phyloP scores from a whole-genome alignment of 768 basidiomycete genomes.

The Crepidotus variabilis region DNA sequence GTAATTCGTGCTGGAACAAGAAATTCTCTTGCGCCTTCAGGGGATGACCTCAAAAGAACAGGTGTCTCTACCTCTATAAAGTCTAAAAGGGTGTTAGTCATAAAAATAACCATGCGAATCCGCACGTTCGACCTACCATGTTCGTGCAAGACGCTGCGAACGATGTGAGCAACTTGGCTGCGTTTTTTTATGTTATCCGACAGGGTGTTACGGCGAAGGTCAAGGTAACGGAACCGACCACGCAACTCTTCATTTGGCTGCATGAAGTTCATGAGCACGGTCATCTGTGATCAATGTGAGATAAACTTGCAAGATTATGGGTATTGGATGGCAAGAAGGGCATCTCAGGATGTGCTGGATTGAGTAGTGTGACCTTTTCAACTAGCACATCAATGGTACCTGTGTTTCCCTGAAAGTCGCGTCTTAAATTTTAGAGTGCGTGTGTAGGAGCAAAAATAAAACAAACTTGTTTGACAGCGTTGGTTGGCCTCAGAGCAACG shows the following conservation, averaged over 20 bases:
- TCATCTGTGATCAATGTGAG: slow-evolving; percentile 9
- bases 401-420: slow-evolving; percentile 44
- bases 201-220: slow-evolving; percentile 74
- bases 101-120: slow-evolving; percentile 4
- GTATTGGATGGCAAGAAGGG: slow-evolving; percentile 86
- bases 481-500: slow-evolving; percentile 60
- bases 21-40: slow-evolving; percentile 93
- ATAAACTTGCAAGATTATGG: slow-evolving; percentile 62
- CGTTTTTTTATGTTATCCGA: slow-evolving; percentile 79
- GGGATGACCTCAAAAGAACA: slow-evolving; percentile 83
- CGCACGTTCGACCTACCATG: slow-evolving; percentile 43
- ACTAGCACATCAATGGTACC: slow-evolving; percentile 84
- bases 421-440: not conserved
- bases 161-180: slow-evolving; percentile 75
- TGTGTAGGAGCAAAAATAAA: slow-evolving; percentile 16
- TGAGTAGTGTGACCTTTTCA: slow-evolving; percentile 66
- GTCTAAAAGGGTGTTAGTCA: slow-evolving; percentile 39
- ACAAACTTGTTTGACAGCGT: slow-evolving; percentile 61
- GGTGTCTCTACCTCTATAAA: slow-evolving; percentile 96
- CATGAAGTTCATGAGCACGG: slow-evolving; percentile 10
- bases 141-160: slow-evolving; percentile 69
- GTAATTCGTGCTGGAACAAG: slow-evolving; percentile 76
- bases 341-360: slow-evolving; percentile 64
- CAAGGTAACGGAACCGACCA: slow-evolving; percentile 82
- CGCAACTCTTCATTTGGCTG: slow-evolving; percentile 87